Base-by-base conservation (phyloP, 2,329 filamentous ascomycete genomes). In the Neopestalotiopsis sp. region DNA sequence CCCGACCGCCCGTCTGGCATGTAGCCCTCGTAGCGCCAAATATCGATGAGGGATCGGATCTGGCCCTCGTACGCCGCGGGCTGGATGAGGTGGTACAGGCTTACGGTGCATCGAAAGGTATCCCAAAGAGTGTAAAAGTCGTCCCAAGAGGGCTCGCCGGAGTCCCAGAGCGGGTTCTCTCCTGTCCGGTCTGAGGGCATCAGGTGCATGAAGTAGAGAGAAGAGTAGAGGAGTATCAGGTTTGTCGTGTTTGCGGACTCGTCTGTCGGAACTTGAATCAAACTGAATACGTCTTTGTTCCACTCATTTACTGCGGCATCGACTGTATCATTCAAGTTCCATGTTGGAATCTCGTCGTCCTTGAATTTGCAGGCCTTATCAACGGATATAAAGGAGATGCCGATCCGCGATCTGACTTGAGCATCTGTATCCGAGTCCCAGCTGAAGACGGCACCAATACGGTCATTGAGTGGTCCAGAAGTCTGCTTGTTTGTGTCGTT, bases 191-290 rank as follows among this genome's bases (percentile, higher is more conserved):
- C 86, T 1, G 86, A 87, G 0, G 86, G 85, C 59, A 87, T 84
- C 34, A 89, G 72, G 70, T 87, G 85, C 83, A 86, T 88, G 70
- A 86, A 85, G 70, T 88, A 88, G 4, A 89, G 74, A 4, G 82
- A 84, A 1, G 84, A 83, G 73, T 88, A 88, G 4, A 88, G 74
- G 24, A 87, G 12, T 1, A 66, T 32, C 34, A 61, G 40, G 5
- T 42, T 66, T 24, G 57, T 66, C 45, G 30, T 53, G 57, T 66
- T 66, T 17, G 59, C 40, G 1, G 67, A 75, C 10, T 75, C 70
- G 14, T 77, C 75, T 9, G 77, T 61, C 5, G 65, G 56, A 12
- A 67, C 65, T 32, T 67, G 65, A 5, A 67, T 67, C 28, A 10
- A 9, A n/a, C 57, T 67, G 65, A 67, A 45, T 12, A 67, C 65